Conservation (phyloP, 495 filamentous ascomycete species). For the Penicillium mononematosum region DNA sequence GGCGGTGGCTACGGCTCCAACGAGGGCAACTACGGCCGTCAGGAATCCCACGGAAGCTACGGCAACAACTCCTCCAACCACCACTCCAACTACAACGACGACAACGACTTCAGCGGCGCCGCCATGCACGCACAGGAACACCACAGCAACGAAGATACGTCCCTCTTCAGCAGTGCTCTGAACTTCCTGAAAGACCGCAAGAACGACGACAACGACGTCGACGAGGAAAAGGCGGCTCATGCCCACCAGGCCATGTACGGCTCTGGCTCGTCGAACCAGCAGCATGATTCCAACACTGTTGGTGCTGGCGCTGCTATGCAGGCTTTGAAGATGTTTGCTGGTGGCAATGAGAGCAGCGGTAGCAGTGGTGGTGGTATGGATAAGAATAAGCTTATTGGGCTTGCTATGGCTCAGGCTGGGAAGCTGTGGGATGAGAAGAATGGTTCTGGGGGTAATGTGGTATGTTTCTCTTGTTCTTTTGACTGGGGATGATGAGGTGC, state of each 20-base stretch:
- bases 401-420: constrained; percentile 67
- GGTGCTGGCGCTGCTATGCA: constrained; percentile 66
- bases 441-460: constrained; percentile 44
- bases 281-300: constrained; percentile 43
- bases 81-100: not conserved
- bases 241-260: constrained; percentile 59
- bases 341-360: constrained; percentile 36
- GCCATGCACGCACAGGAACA: constrained; percentile 48
- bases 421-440: constrained; percentile 63
- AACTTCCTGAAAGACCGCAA: constrained; percentile 48
- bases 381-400: constrained; percentile 62
- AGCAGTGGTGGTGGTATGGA: constrained; percentile 35
- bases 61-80: constrained; percentile 3
- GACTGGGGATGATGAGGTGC: constrained; percentile 1
- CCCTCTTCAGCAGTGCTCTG: constrained; percentile 51
- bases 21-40: not conserved
- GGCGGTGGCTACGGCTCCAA: not conserved
- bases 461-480: constrained; percentile 32
- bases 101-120: constrained; percentile 48
- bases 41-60: constrained; percentile 4
- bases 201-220: constrained; percentile 43
- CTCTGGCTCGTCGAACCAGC: constrained; percentile 27
- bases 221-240: constrained; percentile 55
- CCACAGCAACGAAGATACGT: constrained; percentile 34
- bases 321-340: constrained; percentile 65